These are phyloP conservation scores for Ganoderma leucocontextum DNA, from an alignment of 1,284 basidiomycete genomes.

Conservation along the genomic window DNA sequence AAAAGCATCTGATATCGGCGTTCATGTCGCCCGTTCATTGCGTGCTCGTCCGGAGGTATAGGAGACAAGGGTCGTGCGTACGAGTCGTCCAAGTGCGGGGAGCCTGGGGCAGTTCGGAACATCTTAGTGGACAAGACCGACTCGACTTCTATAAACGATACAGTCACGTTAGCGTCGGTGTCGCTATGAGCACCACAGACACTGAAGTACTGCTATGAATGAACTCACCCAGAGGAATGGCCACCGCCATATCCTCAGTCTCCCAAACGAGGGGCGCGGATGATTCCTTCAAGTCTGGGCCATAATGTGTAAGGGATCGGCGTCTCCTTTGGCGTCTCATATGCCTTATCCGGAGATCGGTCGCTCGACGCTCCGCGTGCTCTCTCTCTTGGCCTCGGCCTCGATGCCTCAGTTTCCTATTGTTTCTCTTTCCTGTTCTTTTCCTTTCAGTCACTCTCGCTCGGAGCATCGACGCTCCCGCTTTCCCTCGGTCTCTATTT, in stretches of 20 bases:
- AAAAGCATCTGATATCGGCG: conserved; percentile 66
- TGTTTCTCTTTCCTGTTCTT: too few species aligned
- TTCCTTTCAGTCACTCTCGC: too few species aligned
- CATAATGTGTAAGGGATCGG: too few species aligned
- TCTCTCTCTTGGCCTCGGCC: too few species aligned
- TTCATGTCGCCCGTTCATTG: conserved; percentile 61
- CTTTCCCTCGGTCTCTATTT: too few species aligned
- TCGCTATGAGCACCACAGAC: background rate
- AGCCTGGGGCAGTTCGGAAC: conserved; percentile 32
- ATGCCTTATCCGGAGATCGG: too few species aligned
- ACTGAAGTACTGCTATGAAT: background rate
- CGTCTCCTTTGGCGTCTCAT: too few species aligned
- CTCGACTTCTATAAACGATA: conserved; percentile 33
- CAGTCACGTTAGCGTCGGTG: conserved; percentile 31
- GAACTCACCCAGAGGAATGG: conserved; percentile 40
- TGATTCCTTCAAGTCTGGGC: conserved; percentile 41
- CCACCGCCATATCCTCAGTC: conserved; percentile 30
- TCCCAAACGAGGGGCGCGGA: conserved; percentile 30
- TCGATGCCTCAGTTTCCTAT: too few species aligned
- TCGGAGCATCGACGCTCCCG: too few species aligned
- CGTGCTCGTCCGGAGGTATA: conserved; percentile 51
- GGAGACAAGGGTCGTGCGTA: conserved; percentile 29
- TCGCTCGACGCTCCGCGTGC: too few species aligned
- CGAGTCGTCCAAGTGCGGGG: conserved; percentile 10
- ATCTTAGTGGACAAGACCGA: conserved; percentile 30